These are phyloP conservation scores for Cryptococcus amylolentus DNA, from an alignment of 1,284 basidiomycete genomes.

Conservation along the genomic window DNA sequence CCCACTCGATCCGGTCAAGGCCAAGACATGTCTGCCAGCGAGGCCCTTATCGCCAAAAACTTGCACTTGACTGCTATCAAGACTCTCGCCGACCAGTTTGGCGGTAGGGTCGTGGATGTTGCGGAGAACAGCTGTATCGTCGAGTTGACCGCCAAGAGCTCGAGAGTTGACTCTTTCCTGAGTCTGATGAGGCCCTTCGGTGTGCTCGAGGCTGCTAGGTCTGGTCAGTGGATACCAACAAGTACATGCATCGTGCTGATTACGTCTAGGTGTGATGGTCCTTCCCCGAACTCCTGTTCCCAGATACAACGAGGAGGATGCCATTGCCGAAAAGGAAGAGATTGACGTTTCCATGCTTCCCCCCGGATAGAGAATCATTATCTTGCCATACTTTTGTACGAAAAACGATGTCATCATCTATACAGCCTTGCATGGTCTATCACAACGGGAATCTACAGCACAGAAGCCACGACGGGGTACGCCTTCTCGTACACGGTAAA, in stretches of 20 bases:
- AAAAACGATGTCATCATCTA: not conserved
- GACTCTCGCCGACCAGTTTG: constrained; percentile 81
- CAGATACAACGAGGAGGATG: constrained; percentile 60
- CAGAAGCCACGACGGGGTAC: constrained; percentile 38
- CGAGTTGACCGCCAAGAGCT: constrained; percentile 89
- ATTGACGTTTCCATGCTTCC: constrained; percentile 85
- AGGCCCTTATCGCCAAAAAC: constrained; percentile 85
- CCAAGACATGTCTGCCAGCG: constrained; percentile 53
- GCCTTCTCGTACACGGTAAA: constrained; percentile 82
- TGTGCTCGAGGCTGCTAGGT: constrained; percentile 85
- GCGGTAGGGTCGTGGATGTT: constrained; percentile 90
- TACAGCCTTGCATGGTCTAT: not conserved
- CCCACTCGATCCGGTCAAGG: constrained; percentile 32
- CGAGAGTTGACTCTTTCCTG: constrained; percentile 88
- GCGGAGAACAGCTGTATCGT: constrained; percentile 92
- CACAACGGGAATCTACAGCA: constrained; percentile 4
- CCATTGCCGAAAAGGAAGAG: constrained; percentile 54
- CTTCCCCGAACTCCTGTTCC: constrained; percentile 90
- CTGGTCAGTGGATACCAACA: constrained; percentile 58
- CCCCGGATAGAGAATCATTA: constrained; percentile 63
- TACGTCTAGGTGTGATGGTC: constrained; percentile 75
- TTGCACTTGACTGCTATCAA: constrained; percentile 84
- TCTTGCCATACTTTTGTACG: not conserved
- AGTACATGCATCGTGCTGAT: not conserved
- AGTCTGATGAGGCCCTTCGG: constrained; percentile 91